phyloP scores from a whole-genome alignment of 169 alveolate species.

The Blepharisma undulans region DNA sequence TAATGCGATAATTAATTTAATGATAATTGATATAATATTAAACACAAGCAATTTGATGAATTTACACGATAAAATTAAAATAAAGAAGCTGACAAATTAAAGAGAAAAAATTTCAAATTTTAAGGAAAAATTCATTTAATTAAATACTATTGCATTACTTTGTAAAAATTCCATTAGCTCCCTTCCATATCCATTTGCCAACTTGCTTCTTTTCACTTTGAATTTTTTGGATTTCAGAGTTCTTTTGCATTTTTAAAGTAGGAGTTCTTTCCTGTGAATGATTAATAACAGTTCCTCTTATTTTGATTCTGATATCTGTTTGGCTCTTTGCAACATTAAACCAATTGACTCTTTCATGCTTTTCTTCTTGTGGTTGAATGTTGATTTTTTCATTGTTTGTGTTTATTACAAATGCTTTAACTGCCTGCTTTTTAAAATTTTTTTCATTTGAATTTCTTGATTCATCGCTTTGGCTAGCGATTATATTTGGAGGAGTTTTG shows the following conservation, averaged over 20 bases:
- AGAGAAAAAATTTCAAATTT: no score
- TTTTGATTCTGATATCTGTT: neutral
- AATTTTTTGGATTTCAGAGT: neutral
- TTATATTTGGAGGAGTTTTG: neutral
- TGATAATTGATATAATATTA: neutral
- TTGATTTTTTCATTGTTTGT: neutral
- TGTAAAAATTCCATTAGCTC: neutral
- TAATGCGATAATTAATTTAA: no score
- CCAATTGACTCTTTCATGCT: neutral
- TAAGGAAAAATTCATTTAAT: neutral
- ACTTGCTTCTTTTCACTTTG: neutral
- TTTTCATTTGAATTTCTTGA: neutral
- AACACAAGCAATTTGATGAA: no score
- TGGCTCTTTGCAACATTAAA: neutral
- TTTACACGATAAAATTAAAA: no score
- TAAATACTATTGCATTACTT: neutral
- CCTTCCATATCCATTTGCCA: neutral
- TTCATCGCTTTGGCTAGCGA: neutral
- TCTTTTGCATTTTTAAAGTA: neutral
- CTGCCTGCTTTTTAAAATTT: neutral
- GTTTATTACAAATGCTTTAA: neutral
- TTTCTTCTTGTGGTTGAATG: neutral
- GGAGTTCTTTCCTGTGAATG: neutral
- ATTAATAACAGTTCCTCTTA: neutral
- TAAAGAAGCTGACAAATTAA: no score